Conservation (phyloP, 2,329 filamentous ascomycete species). For the Cladosporium sp. region DNA sequence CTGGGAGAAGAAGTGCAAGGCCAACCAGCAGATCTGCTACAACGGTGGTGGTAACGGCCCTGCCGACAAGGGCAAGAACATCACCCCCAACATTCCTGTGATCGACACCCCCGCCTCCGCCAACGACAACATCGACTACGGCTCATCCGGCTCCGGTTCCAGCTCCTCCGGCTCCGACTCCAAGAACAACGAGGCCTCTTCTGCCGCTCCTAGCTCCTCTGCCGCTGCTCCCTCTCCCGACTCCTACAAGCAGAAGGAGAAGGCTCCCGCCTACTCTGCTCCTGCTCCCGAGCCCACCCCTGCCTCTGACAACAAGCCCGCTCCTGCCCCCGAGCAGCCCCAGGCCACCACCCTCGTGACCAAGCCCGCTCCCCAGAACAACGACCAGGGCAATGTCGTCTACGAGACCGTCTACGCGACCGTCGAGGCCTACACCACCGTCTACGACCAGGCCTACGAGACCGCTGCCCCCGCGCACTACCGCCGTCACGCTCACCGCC, state of each 20-base stretch:
- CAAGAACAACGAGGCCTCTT: neutral
- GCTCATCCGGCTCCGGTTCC: neutral
- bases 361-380: neutral
- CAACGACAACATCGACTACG: conserved; percentile 14
- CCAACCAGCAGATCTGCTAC: conserved; percentile 44
- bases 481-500: conserved; percentile 14
- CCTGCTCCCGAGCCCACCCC: conserved; percentile 10
- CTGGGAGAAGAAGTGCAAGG: conserved; percentile 64
- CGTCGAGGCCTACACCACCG: conserved; percentile 28
- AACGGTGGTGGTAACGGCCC: conserved; percentile 48
- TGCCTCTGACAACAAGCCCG: neutral
- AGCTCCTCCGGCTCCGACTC: neutral
- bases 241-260: conserved; percentile 14
- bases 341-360: conserved; percentile 8
- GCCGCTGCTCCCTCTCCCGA: conserved; percentile 12
- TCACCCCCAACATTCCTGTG: conserved; percentile 30
- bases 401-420: conserved; percentile 19
- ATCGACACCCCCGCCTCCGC: conserved; percentile 14
- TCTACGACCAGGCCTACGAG: conserved; percentile 41
- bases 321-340: conserved; percentile 7
- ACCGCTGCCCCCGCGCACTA: conserved; percentile 34
- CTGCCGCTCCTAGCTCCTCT: conserved; percentile 12
- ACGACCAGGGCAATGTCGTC: conserved; percentile 1
- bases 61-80: conserved; percentile 44
- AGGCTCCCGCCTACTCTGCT: neutral